A percentile compares a stretch with the other conserved stretches of the same genome.
Evolutionary conservation across 2,329 filamentous ascomycete species (phyloP).

Genomic region (Trichophyton mentagrophytes): DNA sequence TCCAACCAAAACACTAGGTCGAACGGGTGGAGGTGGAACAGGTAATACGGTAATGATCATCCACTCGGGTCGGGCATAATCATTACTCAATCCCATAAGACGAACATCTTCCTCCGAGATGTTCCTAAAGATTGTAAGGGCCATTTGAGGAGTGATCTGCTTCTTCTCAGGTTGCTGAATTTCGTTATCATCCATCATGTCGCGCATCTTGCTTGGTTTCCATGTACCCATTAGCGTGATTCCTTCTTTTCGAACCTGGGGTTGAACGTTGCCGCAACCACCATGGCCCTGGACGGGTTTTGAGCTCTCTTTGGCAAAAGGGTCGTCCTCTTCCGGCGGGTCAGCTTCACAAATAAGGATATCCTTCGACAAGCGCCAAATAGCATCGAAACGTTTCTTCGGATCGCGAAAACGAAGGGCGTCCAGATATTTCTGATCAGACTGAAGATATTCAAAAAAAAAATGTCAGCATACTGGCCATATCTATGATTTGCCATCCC

Average conservation of each 20-base stretch:
- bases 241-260: slow-evolving; percentile 74
- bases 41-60: slow-evolving; percentile 93
- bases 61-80: slow-evolving; percentile 96
- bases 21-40: slow-evolving; percentile 87
- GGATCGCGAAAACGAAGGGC: slow-evolving; percentile 79
- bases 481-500: slow-evolving; percentile 43
- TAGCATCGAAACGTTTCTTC: slow-evolving; percentile 83
- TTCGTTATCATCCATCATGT: slow-evolving; percentile 53
- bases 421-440: slow-evolving; percentile 67
- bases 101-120: slow-evolving; percentile 70
- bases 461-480: slow-evolving; percentile 37
- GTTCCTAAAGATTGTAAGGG: slow-evolving; percentile 72
- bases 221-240: slow-evolving; percentile 66
- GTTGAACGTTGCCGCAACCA: slow-evolving; percentile 85
- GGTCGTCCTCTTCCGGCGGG: slow-evolving; percentile 51
- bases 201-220: slow-evolving; percentile 57
- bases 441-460: slow-evolving; percentile 41
- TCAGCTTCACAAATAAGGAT: slow-evolving; percentile 76
- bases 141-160: slow-evolving; percentile 68
- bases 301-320: slow-evolving; percentile 51
- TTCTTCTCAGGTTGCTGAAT: slow-evolving; percentile 64
- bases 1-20: slow-evolving; percentile 94
- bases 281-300: slow-evolving; percentile 55
- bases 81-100: slow-evolving; percentile 81
- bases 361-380: slow-evolving; percentile 86